Conservation (phyloP, 176 grass and related monocot genomes). For the Thalia dealbata region DNA sequence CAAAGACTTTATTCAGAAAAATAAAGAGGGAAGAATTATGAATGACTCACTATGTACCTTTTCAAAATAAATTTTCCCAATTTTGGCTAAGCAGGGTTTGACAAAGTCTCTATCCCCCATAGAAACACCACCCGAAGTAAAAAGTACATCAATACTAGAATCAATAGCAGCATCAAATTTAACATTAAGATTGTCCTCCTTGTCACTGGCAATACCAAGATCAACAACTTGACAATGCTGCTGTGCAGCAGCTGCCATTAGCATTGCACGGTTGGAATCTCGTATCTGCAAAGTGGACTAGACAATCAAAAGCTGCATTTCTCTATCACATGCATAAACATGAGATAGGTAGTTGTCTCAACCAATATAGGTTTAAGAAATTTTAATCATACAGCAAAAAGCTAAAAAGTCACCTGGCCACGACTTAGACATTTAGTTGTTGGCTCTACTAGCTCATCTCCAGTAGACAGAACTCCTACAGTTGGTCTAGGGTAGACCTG, state of each 20-base stretch:
- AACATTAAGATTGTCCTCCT: constrained; percentile 58
- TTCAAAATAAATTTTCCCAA: constrained; percentile 84
- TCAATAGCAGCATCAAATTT: constrained; percentile 50
- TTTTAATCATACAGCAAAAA: not conserved
- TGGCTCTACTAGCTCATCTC: constrained; percentile 79
- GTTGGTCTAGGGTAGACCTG: constrained; percentile 69
- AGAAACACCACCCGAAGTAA: constrained; percentile 90
- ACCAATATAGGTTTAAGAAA: not conserved
- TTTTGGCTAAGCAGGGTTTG: constrained; percentile 73
- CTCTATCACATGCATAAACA: not conserved
- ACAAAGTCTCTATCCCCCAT: constrained; percentile 96
- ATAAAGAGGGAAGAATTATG: constrained; percentile 6
- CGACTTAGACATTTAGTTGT: constrained; percentile 50
- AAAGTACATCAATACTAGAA: constrained; percentile 68
- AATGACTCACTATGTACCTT: constrained; percentile 37
- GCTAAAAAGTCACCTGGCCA: constrained; percentile 48
- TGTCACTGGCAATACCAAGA: constrained; percentile 78
- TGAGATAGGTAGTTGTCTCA: not conserved
- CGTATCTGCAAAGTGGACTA: constrained; percentile 55
- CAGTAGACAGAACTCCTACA: constrained; percentile 73
- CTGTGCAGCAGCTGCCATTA: constrained; percentile 68
- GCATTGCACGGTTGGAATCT: constrained; percentile 87
- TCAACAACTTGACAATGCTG: constrained; percentile 77
- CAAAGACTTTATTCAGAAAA: not conserved
- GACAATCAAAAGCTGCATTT: not conserved